Conservation (phyloP, 78 protist genomes). For the Guillardia theta region DNA sequence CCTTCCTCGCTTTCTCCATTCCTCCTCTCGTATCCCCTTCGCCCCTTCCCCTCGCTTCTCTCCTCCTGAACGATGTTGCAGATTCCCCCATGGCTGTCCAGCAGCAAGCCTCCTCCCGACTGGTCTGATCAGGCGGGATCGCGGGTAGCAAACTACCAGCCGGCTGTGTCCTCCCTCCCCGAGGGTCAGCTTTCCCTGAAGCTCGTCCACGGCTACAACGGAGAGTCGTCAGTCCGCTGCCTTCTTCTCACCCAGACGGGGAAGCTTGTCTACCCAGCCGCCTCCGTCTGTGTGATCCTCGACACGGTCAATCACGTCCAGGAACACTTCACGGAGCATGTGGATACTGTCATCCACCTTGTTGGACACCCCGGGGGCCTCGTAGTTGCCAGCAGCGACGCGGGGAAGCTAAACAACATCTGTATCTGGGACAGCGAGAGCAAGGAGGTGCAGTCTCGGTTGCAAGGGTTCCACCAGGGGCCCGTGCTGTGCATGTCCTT, state of each 20-base stretch:
- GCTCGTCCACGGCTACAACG: neutral
- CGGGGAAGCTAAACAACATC: neutral
- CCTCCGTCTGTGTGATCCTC: neutral
- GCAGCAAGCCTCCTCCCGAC: neutral
- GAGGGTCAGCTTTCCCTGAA: neutral
- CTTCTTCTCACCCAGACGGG: neutral
- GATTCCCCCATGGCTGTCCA: neutral
- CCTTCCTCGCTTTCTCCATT: no score
- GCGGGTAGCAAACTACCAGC: neutral
- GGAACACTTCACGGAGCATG: neutral
- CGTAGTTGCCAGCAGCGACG: neutral
- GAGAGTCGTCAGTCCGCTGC: neutral
- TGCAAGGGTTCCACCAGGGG: neutral
- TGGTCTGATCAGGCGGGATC: neutral
- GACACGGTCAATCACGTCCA: neutral
- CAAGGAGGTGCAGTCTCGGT: neutral
- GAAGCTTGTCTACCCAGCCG: neutral
- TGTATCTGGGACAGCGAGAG: constrained; percentile 8
- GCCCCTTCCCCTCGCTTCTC: no score
- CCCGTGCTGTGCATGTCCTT: neutral
- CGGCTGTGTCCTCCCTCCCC: neutral
- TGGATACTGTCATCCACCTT: neutral
- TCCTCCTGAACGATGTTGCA: no score
- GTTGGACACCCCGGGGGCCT: neutral
- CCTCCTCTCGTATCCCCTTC: no score